Percentiles rank a stretch among this genome's conserved stretches.
phyloP scores from a whole-genome alignment of 2,329 filamentous ascomycete species.

The Alternaria arborescens region DNA sequence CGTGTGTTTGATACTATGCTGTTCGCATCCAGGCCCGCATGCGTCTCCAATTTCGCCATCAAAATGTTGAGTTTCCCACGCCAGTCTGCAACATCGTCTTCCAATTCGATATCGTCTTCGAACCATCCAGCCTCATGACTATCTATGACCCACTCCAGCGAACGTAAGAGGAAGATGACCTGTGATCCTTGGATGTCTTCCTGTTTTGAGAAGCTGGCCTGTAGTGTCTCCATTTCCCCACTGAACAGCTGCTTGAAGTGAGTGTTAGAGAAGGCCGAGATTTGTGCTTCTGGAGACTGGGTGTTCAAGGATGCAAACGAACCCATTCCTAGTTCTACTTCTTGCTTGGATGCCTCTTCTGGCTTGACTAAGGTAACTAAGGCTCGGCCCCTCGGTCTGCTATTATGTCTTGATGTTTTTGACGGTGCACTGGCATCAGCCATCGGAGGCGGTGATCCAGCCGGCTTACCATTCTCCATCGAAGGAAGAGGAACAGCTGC shows the following conservation, averaged over 20 bases:
- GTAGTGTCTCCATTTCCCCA: background rate
- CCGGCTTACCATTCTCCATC: background rate
- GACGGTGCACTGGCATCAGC: background rate
- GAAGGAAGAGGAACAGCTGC: fast-evolving
- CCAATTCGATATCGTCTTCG: background rate
- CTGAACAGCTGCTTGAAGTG: background rate
- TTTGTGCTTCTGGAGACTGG: background rate
- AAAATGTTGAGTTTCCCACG: background rate
- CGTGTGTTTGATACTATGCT: background rate
- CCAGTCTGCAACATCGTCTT: conserved; percentile 1
- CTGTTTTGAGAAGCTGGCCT: background rate
- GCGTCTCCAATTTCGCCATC: background rate
- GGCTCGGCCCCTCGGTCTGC: fast-evolving
- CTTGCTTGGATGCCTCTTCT: background rate
- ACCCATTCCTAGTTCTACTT: background rate
- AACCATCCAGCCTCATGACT: background rate
- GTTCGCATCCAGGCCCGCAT: background rate
- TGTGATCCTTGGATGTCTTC: background rate
- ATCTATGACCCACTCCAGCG: background rate
- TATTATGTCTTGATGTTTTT: background rate
- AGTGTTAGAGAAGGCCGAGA: background rate
- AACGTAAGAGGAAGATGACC: background rate
- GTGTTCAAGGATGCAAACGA: background rate
- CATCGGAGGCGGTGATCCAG: background rate
- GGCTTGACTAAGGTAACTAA: background rate